Base-by-base conservation (phyloP, 129 eudicot species). In the Mikania micrantha region DNA sequence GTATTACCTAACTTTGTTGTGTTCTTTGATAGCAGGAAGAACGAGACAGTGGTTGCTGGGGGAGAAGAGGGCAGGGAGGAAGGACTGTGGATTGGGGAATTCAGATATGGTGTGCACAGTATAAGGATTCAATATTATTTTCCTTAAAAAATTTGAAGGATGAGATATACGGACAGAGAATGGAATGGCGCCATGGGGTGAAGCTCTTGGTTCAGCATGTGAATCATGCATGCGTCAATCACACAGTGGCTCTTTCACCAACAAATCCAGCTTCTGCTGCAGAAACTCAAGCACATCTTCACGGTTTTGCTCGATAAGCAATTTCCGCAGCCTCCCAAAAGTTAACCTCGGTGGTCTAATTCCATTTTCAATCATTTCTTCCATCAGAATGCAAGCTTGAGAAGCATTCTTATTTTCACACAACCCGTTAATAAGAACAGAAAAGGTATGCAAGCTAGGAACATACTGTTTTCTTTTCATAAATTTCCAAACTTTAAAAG, bases 311-410 rank as follows among this genome's bases (percentile, higher is more conserved):
- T 85, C 83, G 27, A 82, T 63, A 65, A 93, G 95, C 81, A 93
- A 81, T 57, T 86, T 80, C 58, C 95, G 80, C 57, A 93, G 54
- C 82, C 74, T 93, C 41, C 78, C 85, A 69, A 93, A 89, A 5
- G 96, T 86, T 69, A 80, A 72, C 69, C 87, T 84, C 19, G 96
- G 82, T 3, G 99, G 99, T 28, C 90, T 84, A 27, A 93, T 80
- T 66, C 99, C 99, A 66, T 86, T 86, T 62, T 89, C 99, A 63
- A 89, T 84, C 99, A 93, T 93, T 79, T 93, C 95, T 74, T 93
- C 99, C 95, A 86, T 82, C 28, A 86, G 83, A 40, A 83, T 81
- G 76, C 99, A 93, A 34, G 99, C 99, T 75, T 76, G 75, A 44
- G 89, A 71, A 52, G 66, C 92, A 74, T 93, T 88, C 10, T 73